Conservation (phyloP, 352 stramenopile species). For the Globisporangium iwayamae region DNA sequence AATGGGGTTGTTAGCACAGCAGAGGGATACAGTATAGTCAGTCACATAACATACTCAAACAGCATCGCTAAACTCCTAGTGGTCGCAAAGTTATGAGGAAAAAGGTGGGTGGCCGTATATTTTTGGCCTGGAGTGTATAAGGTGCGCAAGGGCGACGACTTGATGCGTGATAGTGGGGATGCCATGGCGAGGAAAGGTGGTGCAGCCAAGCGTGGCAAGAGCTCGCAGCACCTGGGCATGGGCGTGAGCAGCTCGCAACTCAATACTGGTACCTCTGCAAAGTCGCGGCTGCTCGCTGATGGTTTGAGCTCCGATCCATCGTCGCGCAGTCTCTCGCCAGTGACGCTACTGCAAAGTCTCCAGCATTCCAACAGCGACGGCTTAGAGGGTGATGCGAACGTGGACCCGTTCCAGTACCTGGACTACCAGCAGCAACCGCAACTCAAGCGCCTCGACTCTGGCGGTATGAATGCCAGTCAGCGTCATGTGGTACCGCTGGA, state of each 20-base stretch:
- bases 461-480: not conserved
- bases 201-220: conserved; percentile 22
- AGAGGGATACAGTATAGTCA: too few relatives aligned
- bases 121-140: too few relatives aligned
- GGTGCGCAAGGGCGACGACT: conserved; percentile 61
- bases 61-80: too few relatives aligned
- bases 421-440: conserved; percentile 34
- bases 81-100: too few relatives aligned
- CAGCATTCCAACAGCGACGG: conserved; percentile 23
- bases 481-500: conserved; percentile 63
- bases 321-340: conserved; percentile 22
- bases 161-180: conserved; percentile 20
- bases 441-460: conserved; percentile 10
- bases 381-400: conserved; percentile 40
- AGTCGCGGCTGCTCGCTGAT: conserved; percentile 47
- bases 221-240: conserved; percentile 22
- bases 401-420: conserved; percentile 73
- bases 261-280: conserved; percentile 17
- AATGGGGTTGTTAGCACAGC: too few relatives aligned
- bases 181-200: conserved; percentile 15
- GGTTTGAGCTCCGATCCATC: conserved; percentile 23
- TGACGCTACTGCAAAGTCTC: conserved; percentile 32
- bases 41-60: too few relatives aligned
- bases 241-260: conserved; percentile 17
- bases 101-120: too few relatives aligned